Evolutionary conservation across 495 filamentous ascomycete genomes (phyloP).

Genomic region (Annulohypoxylon bovei): DNA sequence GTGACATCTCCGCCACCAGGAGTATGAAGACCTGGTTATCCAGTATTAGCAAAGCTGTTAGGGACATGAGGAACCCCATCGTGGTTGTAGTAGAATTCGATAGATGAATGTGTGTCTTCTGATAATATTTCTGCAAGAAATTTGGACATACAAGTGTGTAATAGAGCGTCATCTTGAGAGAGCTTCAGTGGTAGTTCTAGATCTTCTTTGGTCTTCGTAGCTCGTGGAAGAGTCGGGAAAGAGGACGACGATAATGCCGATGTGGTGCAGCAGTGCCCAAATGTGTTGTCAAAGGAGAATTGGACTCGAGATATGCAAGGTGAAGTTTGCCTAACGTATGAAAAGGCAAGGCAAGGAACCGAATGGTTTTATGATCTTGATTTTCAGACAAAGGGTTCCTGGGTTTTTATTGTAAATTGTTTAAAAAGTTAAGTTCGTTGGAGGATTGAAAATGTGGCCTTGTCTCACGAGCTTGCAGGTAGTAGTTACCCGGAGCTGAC

Average conservation of each 20-base stretch:
- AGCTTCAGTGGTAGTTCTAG: not conserved
- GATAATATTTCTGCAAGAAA: not conserved
- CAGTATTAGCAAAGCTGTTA: conserved; percentile 41
- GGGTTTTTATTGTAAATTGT: not conserved
- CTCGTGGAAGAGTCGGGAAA: conserved; percentile 39
- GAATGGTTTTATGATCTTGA: conserved; percentile 1
- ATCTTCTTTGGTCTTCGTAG: not conserved
- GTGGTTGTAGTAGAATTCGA: not conserved
- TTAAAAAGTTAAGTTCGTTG: not conserved
- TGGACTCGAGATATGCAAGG: conserved; percentile 27
- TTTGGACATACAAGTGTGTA: conserved; percentile 85
- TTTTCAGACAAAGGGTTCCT: not conserved
- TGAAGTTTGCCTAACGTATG: conserved; percentile 16
- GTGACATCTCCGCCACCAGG: conserved; percentile 89
- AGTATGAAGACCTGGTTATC: conserved; percentile 84
- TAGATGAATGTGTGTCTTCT: conserved; percentile 7
- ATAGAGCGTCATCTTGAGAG: conserved; percentile 92
- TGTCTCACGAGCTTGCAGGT: conserved; percentile 17
- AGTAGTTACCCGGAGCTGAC: conserved; percentile 22
- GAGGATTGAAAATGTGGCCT: conserved; percentile 30
- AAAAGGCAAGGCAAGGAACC: not conserved
- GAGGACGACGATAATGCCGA: conserved; percentile 15
- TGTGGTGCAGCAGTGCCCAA: conserved; percentile 27
- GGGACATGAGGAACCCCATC: conserved; percentile 10
- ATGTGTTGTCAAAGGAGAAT: conserved; percentile 38